A percentile compares a stretch with the other conserved stretches of the same genome.
Evolutionary conservation across 805 yeast genomes (phyloP).

Genomic region (Ogataea trehaloabstinens): DNA sequence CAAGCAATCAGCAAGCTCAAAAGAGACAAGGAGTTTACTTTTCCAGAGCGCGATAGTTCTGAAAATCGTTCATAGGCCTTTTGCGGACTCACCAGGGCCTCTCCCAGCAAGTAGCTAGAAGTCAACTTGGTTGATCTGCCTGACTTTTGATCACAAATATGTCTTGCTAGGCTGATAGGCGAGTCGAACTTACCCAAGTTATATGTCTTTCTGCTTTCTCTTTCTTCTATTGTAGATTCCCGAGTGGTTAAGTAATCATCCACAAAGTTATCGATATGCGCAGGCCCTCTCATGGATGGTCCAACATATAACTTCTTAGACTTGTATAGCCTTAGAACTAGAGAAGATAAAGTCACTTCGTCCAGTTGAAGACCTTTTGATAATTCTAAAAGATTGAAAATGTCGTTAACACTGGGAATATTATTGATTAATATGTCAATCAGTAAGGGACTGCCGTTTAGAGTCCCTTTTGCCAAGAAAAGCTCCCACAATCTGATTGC

Average conservation of each 20-base stretch:
- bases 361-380: constrained; percentile 19
- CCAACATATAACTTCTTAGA: constrained; percentile 15
- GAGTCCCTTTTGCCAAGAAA: constrained; percentile 13
- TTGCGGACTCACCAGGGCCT: constrained; percentile 33
- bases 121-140: constrained; percentile 20
- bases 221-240: constrained; percentile 5
- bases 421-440: constrained; percentile 24
- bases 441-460: constrained; percentile 15
- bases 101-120: constrained; percentile 31
- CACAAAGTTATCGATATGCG: constrained; percentile 9
- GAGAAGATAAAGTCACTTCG: constrained; percentile 23
- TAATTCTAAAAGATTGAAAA: constrained; percentile 15
- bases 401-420: constrained; percentile 8
- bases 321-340: constrained; percentile 28
- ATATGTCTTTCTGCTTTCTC: constrained; percentile 1
- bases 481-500: constrained; percentile 17
- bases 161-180: constrained; percentile 26
- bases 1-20: constrained; percentile 52
- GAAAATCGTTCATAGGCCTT: constrained; percentile 29
- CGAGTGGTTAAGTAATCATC: constrained; percentile 13
- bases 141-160: constrained; percentile 10
- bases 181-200: constrained; percentile 10
- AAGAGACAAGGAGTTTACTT: constrained; percentile 28
- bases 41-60: constrained; percentile 7
- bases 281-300: constrained; percentile 9